These are phyloP conservation scores for Lentithecium fluviatile DNA, from an alignment of 495 filamentous ascomycete genomes.

Conservation along the genomic window DNA sequence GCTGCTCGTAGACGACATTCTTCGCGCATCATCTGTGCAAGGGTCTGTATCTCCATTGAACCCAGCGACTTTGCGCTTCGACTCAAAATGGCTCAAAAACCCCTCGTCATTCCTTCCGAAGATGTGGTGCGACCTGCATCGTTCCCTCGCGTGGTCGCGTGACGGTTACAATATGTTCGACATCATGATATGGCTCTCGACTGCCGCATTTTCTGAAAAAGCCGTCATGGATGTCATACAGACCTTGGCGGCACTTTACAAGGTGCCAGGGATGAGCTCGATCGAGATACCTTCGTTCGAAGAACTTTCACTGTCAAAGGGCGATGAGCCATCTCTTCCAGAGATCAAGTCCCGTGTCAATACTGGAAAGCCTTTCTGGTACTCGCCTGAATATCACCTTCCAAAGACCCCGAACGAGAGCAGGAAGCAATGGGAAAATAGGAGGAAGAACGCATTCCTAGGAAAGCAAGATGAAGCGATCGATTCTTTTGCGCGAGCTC, in stretches of 20 bases:
- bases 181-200: slow-evolving; percentile 34
- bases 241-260: slow-evolving; percentile 20
- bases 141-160: background rate
- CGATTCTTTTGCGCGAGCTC: background rate
- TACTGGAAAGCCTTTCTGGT: background rate
- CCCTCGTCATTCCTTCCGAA: background rate
- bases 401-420: background rate
- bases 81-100: slow-evolving; percentile 4
- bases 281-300: background rate
- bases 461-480: slow-evolving; percentile 1
- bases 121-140: slow-evolving; percentile 14
- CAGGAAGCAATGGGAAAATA: background rate
- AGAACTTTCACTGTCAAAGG: background rate
- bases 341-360: too few species aligned
- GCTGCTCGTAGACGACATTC: background rate
- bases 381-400: slow-evolving; percentile 7
- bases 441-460: background rate
- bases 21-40: background rate
- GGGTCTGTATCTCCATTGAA: background rate
- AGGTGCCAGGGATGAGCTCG: background rate
- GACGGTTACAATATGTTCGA: slow-evolving; percentile 14
- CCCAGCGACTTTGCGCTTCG: background rate
- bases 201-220: slow-evolving; percentile 17
- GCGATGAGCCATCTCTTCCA: background rate
- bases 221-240: slow-evolving; percentile 26